phyloP scores from a whole-genome alignment of 148 eudicot species.

The Chenopodium album region DNA sequence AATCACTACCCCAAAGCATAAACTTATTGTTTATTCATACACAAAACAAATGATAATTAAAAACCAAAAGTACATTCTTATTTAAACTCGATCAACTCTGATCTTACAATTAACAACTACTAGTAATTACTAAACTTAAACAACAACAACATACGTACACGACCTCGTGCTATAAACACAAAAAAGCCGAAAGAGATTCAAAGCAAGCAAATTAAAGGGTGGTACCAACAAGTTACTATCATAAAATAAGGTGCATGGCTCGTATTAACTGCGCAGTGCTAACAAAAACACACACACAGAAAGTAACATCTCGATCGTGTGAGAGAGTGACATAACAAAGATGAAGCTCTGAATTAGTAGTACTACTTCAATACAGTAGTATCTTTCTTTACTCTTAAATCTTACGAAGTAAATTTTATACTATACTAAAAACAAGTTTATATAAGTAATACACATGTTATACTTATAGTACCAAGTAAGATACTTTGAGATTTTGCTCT shows the following conservation, averaged over 20 bases:
- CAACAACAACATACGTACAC: no score
- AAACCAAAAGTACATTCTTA: no score
- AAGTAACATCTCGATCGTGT: slow-evolving; percentile 22
- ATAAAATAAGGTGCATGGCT: not conserved
- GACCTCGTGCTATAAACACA: no score
- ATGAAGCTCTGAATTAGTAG: slow-evolving; percentile 13
- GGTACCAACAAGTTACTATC: no score
- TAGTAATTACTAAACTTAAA: no score
- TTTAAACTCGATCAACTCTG: no score
- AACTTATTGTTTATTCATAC: no score
- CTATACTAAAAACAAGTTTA: not conserved
- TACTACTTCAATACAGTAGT: not conserved
- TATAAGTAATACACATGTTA: not conserved
- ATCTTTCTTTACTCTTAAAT: not conserved
- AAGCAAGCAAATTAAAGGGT: no score
- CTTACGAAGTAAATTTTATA: not conserved
- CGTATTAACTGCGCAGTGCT: not conserved
- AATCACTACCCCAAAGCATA: no score
- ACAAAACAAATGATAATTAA: no score
- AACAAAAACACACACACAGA: slow-evolving; percentile 7
- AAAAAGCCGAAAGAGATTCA: not conserved
- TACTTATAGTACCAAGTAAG: not conserved
- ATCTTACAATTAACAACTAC: no score
- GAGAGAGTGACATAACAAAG: slow-evolving; percentile 30
- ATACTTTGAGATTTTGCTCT: not conserved